phyloP scores from a whole-genome alignment of 78 protist species.

The Creolimax fragrantissima region DNA sequence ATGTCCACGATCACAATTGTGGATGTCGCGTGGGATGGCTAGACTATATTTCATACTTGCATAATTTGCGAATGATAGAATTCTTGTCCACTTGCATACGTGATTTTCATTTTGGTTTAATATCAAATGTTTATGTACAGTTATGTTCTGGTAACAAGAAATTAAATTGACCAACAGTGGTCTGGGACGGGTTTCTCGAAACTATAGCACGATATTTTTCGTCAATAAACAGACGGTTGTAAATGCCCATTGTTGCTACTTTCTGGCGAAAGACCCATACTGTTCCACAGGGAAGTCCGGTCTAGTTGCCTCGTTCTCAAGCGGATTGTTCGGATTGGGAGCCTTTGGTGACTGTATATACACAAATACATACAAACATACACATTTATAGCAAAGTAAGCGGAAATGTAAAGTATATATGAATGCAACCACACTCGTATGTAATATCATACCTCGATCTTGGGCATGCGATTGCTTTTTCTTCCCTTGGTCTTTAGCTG shows the following conservation, averaged over 20 bases:
- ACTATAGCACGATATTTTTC: too few species aligned
- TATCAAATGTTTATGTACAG: too few species aligned
- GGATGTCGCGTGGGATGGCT: too few species aligned
- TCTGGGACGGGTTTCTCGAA: too few species aligned
- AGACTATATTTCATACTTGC: too few species aligned
- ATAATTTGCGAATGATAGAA: too few species aligned
- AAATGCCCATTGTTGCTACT: background rate
- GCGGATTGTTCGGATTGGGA: background rate
- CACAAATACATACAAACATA: background rate
- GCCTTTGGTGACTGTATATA: background rate
- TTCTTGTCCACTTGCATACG: too few species aligned
- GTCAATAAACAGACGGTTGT: too few species aligned
- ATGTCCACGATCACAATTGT: too few species aligned
- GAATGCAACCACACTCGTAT: background rate
- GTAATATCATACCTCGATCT: background rate
- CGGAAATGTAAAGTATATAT: background rate
- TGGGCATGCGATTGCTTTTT: background rate
- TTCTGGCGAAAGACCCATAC: background rate
- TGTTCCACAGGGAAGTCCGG: background rate
- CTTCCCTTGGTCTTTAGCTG: background rate
- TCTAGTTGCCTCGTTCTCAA: background rate
- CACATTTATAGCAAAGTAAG: background rate
- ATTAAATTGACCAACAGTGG: too few species aligned
- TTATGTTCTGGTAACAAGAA: too few species aligned
- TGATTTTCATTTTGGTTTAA: too few species aligned